Evolutionary conservation across 768 basidiomycete species (phyloP).

Genomic region (Macrocybe gigantea): DNA sequence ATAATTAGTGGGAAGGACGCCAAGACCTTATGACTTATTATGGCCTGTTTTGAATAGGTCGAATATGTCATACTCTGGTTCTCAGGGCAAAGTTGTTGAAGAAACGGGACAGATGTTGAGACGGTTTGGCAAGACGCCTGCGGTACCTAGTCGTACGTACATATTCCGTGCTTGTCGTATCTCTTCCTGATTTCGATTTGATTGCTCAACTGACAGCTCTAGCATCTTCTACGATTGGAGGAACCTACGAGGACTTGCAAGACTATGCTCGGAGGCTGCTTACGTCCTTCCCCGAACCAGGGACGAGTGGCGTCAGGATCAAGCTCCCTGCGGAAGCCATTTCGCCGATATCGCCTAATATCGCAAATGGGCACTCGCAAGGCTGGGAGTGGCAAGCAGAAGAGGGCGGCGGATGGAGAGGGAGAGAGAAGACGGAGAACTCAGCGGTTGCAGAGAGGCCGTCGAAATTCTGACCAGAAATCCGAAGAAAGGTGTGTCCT

Average conservation of each 20-base stretch:
- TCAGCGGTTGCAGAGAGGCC: slow-evolving; percentile 70
- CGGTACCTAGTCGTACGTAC: slow-evolving; percentile 18
- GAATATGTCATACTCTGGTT: slow-evolving; percentile 23
- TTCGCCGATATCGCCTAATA: slow-evolving; percentile 17
- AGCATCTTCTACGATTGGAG: slow-evolving; percentile 11
- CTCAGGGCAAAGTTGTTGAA: slow-evolving; percentile 34
- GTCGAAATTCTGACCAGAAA: slow-evolving; percentile 89
- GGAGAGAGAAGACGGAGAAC: slow-evolving; percentile 33
- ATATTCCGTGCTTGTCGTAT: background rate
- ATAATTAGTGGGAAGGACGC: slow-evolving; percentile 42
- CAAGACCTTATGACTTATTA: slow-evolving; percentile 74
- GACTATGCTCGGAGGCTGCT: slow-evolving; percentile 49
- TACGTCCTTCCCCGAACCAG: slow-evolving; percentile 34
- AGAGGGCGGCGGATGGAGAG: slow-evolving; percentile 29
- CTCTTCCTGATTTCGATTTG: slow-evolving; percentile 4
- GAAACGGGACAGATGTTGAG: slow-evolving; percentile 12
- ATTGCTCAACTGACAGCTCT: slow-evolving; percentile 2
- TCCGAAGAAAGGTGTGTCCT: slow-evolving; percentile 72
- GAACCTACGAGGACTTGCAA: slow-evolving; percentile 40
- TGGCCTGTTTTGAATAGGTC: slow-evolving; percentile 60
- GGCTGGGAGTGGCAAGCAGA: slow-evolving; percentile 18
- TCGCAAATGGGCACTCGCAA: slow-evolving; percentile 13
- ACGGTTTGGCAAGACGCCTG: slow-evolving; percentile 11
- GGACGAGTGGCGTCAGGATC: slow-evolving; percentile 17
- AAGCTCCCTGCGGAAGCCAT: slow-evolving; percentile 19